Conservation (phyloP, 805 yeast species). For the Barnettozyma botsteinii region DNA sequence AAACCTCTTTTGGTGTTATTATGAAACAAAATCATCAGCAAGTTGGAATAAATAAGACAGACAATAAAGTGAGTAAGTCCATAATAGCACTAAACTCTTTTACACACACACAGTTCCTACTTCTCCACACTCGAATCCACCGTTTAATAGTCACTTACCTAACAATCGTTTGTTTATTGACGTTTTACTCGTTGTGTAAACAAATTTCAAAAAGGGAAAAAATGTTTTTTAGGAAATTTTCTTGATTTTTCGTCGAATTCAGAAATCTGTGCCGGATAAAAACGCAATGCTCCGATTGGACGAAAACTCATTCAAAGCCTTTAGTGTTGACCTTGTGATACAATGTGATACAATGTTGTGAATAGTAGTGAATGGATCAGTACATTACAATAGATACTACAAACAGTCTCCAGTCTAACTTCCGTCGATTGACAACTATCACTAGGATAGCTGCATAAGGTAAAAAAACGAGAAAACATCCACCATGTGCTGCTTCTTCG, state of each 20-base stretch:
- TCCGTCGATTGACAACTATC: too few species aligned
- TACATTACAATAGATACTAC: too few species aligned
- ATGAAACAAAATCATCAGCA: slow-evolving; percentile 2
- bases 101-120: too few species aligned
- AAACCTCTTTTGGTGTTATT: slow-evolving; percentile 5
- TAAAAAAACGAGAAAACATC: too few species aligned
- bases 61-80: neutral
- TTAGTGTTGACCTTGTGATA: neutral
- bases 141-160: neutral
- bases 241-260: slow-evolving; percentile 1
- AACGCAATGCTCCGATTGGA: neutral
- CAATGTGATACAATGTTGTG: too few species aligned
- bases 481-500: too few species aligned
- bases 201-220: slow-evolving; percentile 9
- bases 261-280: neutral
- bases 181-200: neutral
- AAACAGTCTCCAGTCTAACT: too few species aligned
- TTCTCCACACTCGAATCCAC: too few species aligned
- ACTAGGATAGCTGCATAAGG: too few species aligned
- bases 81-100: too few species aligned
- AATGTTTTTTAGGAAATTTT: slow-evolving; percentile 7
- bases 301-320: neutral
- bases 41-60: neutral
- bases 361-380: too few species aligned
- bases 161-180: neutral